phyloP scores from a whole-genome alignment of 2,329 filamentous ascomycete species.

The Tolypocladium endophyticum region DNA sequence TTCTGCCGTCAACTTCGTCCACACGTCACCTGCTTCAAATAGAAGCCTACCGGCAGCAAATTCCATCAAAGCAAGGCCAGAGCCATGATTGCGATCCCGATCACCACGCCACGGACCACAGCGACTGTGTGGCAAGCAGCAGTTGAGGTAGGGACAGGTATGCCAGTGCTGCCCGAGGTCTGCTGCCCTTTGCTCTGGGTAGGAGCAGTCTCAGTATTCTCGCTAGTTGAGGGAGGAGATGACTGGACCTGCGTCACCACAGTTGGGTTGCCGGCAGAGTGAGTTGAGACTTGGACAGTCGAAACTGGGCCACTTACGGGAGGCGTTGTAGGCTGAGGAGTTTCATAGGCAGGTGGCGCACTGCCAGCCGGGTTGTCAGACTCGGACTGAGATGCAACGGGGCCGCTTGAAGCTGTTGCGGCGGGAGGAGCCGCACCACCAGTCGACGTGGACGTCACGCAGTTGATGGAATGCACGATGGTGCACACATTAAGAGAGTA shows the following conservation, averaged over 20 bases:
- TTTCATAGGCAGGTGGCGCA: background rate
- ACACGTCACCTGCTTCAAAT: background rate
- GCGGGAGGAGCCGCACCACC: conserved; percentile 7
- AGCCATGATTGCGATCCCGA: conserved; percentile 16
- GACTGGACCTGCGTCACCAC: conserved; percentile 10
- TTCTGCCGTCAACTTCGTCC: background rate
- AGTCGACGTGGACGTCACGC: conserved; percentile 18
- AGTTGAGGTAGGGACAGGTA: conserved; percentile 13
- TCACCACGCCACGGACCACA: conserved; percentile 9
- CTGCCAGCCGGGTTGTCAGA: background rate
- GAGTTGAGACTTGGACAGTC: conserved; percentile 10
- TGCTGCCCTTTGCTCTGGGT: background rate
- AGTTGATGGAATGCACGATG: conserved; percentile 22
- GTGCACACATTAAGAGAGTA: conserved; percentile 26
- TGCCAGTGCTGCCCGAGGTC: conserved; percentile 6
- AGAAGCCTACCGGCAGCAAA: background rate
- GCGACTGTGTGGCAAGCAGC: conserved; percentile 16
- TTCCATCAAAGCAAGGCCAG: conserved; percentile 12
- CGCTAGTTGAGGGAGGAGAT: conserved; percentile 7
- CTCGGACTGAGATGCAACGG: background rate
- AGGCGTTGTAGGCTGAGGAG: background rate
- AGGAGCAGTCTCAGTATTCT: conserved; percentile 3
- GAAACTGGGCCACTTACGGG: conserved; percentile 1
- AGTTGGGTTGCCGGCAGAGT: conserved; percentile 8
- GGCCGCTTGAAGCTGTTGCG: conserved; percentile 2